These are phyloP conservation scores for Graphium sp. DNA, from an alignment of 2,329 filamentous ascomycete species.

Conservation along the genomic window DNA sequence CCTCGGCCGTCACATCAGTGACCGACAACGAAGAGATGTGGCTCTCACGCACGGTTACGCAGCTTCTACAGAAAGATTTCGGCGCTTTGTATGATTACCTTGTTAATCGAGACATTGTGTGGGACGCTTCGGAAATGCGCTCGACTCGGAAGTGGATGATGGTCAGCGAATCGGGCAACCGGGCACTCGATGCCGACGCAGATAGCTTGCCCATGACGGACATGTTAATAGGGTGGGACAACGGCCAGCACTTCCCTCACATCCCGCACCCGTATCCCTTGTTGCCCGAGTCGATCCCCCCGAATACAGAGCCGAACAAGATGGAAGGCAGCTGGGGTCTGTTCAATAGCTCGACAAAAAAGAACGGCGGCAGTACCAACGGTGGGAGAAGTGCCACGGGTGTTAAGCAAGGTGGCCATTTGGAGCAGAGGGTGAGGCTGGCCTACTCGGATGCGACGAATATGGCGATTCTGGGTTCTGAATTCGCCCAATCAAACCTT, in stretches of 20 bases:
- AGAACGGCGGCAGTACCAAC: constrained; percentile 10
- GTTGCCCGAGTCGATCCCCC: constrained; percentile 34
- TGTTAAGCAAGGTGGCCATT: constrained; percentile 11
- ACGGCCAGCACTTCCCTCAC: constrained; percentile 42
- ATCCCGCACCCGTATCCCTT: constrained; percentile 52
- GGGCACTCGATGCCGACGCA: constrained; percentile 29
- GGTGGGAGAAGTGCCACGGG: constrained; percentile 7
- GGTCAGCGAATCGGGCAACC: constrained; percentile 26
- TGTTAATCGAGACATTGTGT: constrained; percentile 48
- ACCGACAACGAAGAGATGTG: constrained; percentile 30
- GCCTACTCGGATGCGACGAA: constrained; percentile 45
- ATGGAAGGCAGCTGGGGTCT: constrained; percentile 6
- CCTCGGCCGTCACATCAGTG: not conserved
- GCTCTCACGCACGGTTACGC: constrained; percentile 41
- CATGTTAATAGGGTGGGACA: constrained; percentile 49
- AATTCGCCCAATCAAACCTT: constrained; percentile 31
- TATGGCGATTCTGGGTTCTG: constrained; percentile 34
- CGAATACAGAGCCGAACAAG: constrained; percentile 6
- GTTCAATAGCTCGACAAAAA: constrained; percentile 15
- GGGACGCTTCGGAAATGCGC: constrained; percentile 45
- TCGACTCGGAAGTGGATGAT: constrained; percentile 50
- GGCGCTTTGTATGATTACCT: constrained; percentile 54
- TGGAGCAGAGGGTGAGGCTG: constrained; percentile 34
- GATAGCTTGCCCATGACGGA: constrained; percentile 46
- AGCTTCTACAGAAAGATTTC: constrained; percentile 47